These are phyloP conservation scores for Colletotrichum filicis DNA, from an alignment of 2,329 filamentous ascomycete genomes.

Conservation along the genomic window DNA sequence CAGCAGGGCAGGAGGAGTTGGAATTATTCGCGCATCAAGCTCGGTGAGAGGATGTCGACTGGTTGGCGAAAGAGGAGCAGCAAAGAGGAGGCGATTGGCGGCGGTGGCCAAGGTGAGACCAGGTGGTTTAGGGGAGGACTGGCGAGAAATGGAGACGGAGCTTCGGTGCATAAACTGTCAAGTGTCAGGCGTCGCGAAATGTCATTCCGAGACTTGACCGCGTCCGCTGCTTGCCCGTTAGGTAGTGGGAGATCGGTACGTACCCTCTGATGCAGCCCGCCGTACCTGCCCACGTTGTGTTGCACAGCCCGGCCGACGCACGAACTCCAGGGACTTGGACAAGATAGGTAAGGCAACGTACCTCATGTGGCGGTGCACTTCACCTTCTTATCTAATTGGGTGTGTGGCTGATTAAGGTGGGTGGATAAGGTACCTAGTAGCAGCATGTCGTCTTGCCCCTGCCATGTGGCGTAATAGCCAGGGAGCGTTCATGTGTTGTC, in stretches of 20 bases:
- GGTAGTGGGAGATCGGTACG: slow-evolving; percentile 9
- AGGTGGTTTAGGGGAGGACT: slow-evolving; percentile 1
- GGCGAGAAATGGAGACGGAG: slow-evolving; percentile 1
- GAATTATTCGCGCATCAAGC: slow-evolving; percentile 27
- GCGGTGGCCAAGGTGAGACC: slow-evolving; percentile 2
- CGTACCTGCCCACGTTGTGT: neutral
- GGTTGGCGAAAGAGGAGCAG: neutral
- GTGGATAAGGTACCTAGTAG: too few relatives aligned
- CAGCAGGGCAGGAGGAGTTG: neutral
- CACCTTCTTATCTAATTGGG: neutral
- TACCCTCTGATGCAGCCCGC: neutral
- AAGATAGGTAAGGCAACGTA: neutral
- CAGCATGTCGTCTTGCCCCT: too few relatives aligned
- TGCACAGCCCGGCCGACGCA: neutral
- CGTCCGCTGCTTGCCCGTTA: neutral
- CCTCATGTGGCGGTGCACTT: neutral
- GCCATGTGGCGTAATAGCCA: too few relatives aligned
- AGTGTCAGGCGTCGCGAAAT: slow-evolving; percentile 47
- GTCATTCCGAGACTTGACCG: slow-evolving; percentile 37
- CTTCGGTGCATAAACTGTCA: slow-evolving; percentile 42
- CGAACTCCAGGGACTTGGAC: neutral
- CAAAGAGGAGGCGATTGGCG: neutral
- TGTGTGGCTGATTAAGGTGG: neutral
- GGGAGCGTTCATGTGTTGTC: too few relatives aligned
- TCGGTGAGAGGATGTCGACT: neutral